Conservation (phyloP, 225 moss, liverwort and hornwort species). For the Pseudoscleropodium purum region DNA sequence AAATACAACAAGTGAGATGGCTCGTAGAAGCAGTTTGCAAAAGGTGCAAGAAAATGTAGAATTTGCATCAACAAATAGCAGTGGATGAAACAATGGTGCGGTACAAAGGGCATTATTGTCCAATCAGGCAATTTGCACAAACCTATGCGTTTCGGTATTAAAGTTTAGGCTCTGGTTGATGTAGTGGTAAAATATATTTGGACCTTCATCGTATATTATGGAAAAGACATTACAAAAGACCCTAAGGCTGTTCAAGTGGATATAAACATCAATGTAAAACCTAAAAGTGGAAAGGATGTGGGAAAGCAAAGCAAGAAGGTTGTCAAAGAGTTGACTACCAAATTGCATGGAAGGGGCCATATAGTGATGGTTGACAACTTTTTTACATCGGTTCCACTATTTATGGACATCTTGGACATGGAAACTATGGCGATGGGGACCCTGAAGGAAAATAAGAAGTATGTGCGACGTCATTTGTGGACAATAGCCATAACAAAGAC, state of each 20-base stretch:
- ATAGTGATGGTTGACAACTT: neutral
- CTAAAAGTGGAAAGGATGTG: neutral
- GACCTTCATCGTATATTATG: no score
- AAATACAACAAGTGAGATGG: neutral
- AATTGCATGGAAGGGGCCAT: neutral
- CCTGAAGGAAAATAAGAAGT: neutral
- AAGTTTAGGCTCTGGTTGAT: no score
- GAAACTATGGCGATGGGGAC: neutral
- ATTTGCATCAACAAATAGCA: neutral
- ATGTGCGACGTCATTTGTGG: neutral
- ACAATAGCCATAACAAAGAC: neutral
- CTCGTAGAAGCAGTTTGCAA: fast-evolving
- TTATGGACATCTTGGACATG: neutral
- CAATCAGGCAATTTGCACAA: neutral
- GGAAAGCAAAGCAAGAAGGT: neutral
- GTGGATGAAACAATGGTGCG: neutral
- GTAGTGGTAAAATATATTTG: no score
- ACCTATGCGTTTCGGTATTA: no score
- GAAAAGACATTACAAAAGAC: no score
- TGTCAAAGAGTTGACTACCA: neutral
- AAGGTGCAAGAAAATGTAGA: neutral
- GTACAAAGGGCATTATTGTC: neutral
- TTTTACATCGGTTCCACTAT: neutral
- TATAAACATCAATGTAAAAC: no score
- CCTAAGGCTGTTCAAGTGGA: no score